Conservation (phyloP, 768 basidiomycete genomes). For the Stropharia rugosoannulata region DNA sequence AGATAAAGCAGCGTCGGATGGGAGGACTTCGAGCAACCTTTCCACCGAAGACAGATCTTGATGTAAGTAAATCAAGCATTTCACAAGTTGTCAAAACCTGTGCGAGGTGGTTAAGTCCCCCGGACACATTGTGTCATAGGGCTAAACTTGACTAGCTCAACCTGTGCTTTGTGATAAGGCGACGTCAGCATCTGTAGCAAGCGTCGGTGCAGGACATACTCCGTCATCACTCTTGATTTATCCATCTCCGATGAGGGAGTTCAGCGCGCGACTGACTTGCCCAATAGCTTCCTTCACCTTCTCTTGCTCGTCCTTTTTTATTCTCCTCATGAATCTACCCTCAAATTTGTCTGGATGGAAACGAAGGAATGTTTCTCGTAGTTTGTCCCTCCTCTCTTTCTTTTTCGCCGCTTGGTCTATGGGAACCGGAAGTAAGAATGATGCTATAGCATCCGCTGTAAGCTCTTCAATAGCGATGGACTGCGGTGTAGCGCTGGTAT, state of each 20-base stretch:
- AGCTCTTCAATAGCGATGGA: conserved; percentile 44
- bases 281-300: conserved; percentile 60
- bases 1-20: too few relatives aligned
- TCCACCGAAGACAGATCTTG: too few relatives aligned
- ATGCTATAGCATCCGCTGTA: conserved; percentile 51
- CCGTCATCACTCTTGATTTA: too few relatives aligned
- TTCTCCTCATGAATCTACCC: conserved; percentile 60
- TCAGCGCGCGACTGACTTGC: conserved; percentile 60
- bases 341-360: conserved; percentile 87
- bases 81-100: too few relatives aligned
- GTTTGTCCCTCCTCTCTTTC: conserved; percentile 55
- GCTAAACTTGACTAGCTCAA: too few relatives aligned
- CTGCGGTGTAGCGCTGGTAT: not conserved
- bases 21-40: too few relatives aligned
- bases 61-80: too few relatives aligned
- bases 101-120: too few relatives aligned
- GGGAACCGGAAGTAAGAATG: conserved; percentile 49
- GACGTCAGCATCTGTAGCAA: too few relatives aligned
- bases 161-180: too few relatives aligned
- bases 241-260: conserved; percentile 45
- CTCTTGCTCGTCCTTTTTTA: conserved; percentile 45
- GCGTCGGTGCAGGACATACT: too few relatives aligned
- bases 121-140: too few relatives aligned
- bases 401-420: conserved; percentile 28
- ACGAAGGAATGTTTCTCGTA: conserved; percentile 67